Base-by-base conservation (phyloP, 2,329 filamentous ascomycete species). In the Sclerotiophoma versabilis region DNA sequence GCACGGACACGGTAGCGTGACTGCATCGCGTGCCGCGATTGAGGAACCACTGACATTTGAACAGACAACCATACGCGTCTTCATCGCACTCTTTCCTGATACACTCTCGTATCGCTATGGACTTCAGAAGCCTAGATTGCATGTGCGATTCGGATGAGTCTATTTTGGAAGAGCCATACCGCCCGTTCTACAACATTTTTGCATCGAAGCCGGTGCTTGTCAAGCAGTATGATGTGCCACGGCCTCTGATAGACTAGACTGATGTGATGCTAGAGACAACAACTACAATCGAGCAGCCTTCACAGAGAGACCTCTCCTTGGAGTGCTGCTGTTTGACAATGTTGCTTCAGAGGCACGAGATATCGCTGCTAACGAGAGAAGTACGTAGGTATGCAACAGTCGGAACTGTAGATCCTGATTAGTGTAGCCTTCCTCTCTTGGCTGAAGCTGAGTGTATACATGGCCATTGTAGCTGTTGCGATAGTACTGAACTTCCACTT, bases 401-500 rank as follows among this genome's bases (percentile, higher is more conserved):
- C 12, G 9, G 3, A 20, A 20, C 23, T 37, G 14, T 15, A 22
- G 2, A 14, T 5, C 15, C 49, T 70, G 36, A 69, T n/a, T 1
- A 14, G n/a, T 2, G 19, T 49, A 80, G 77, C 85, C 0, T 97
- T 97, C 71, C 87, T 98, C 23, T 95, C 93, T 2, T 97, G 95
- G 83, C 85, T 98, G 17, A 87, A 93, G 4, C 84, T 98, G 2
- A 88, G 90, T 26, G 85, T 96, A 65, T 96, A 96, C 78, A 93
- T 98, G 84, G 87, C 92, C 60, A 82, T 99, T 45, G 92, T 98
- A 8, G 86, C 91, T 23, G 85, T 96, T 26, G 93, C 95, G 44
- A 96, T 99, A 63, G 87, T 96, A 9, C 82, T 97, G 44, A 96
- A 91, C 12, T 99, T 99, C 74, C 93, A 99, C 70, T 83, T 99